Percentiles rank a stretch among this genome's conserved stretches.
These are phyloP conservation scores for Aspergillus bertholletiae DNA, from an alignment of 495 filamentous ascomycete species.

Conservation along the genomic window DNA sequence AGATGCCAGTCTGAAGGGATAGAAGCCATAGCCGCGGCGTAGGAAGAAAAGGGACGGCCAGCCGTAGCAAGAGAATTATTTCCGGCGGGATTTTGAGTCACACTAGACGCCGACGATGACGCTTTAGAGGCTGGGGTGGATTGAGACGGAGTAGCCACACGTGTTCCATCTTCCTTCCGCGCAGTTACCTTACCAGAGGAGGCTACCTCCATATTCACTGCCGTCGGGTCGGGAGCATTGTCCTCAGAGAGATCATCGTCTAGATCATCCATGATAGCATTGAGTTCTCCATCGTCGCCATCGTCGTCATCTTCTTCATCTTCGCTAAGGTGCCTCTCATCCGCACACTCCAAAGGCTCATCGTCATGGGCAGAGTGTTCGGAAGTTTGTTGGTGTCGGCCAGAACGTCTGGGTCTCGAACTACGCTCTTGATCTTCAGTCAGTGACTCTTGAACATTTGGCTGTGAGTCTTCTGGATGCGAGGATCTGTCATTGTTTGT, in stretches of 20 bases:
- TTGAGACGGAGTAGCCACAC: constrained; percentile 82
- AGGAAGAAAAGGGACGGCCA: constrained; percentile 58
- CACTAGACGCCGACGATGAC: constrained; percentile 38
- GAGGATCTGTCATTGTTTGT: constrained; percentile 20
- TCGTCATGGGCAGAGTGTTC: constrained; percentile 52
- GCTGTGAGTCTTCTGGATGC: constrained; percentile 21
- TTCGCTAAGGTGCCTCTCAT: constrained; percentile 83
- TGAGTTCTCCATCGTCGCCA: constrained; percentile 65
- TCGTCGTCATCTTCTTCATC: constrained; percentile 66
- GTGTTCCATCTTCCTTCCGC: constrained; percentile 92
- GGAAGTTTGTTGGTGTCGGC: constrained; percentile 44
- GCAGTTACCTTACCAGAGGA: constrained; percentile 90
- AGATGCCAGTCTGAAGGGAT: constrained; percentile 96
- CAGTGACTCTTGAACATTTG: constrained; percentile 28
- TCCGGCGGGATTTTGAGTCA: constrained; percentile 30
- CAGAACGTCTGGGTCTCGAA: constrained; percentile 49
- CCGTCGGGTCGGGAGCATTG: constrained; percentile 69
- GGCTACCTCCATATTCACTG: constrained; percentile 90
- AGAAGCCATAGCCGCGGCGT: constrained; percentile 70
- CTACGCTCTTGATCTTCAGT: constrained; percentile 21
- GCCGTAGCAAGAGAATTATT: constrained; percentile 40
- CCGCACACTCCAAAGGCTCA: constrained; percentile 86
- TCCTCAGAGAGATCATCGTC: constrained; percentile 84
- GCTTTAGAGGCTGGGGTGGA: constrained; percentile 47
- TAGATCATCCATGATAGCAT: constrained; percentile 85